Conservation (phyloP, 2,329 filamentous ascomycete genomes). For the Scedosporium dehoogii region DNA sequence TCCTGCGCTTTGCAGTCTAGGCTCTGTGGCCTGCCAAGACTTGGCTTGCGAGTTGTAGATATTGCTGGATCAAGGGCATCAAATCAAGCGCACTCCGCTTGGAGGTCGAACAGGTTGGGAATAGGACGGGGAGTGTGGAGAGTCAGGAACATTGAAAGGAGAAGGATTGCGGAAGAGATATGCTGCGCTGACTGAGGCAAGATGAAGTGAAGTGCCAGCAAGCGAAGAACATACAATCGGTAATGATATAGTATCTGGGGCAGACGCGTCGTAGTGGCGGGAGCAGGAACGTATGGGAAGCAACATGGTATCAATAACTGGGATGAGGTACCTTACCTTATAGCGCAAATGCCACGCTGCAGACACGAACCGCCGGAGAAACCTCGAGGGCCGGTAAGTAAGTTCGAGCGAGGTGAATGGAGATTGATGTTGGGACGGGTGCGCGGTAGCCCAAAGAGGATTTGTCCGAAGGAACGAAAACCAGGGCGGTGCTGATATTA, state of each 20-base stretch:
- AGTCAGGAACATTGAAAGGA: background rate
- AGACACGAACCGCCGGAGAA: background rate
- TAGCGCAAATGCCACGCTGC: background rate
- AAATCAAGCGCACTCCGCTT: background rate
- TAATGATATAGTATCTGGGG: too few species aligned
- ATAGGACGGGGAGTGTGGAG: background rate
- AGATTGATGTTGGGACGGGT: background rate
- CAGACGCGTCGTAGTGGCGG: background rate
- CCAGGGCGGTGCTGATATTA: background rate
- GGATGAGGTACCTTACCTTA: slow-evolving; percentile 6
- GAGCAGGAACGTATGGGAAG: background rate
- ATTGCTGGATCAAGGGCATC: background rate
- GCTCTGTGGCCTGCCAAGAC: background rate
- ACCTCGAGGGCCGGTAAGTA: background rate
- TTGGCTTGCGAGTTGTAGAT: background rate
- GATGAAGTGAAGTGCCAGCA: background rate
- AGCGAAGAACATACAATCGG: too few species aligned
- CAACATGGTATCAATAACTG: background rate
- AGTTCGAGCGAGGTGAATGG: too few species aligned
- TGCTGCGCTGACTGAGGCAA: background rate
- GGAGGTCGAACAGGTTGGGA: background rate
- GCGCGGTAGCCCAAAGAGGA: too few species aligned
- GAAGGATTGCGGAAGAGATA: background rate
- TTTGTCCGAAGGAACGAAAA: background rate
- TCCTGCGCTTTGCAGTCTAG: background rate